Evolutionary conservation across 192 early-diverging fungal genomes (phyloP).

Genomic region (Mortierella hygrophila): DNA sequence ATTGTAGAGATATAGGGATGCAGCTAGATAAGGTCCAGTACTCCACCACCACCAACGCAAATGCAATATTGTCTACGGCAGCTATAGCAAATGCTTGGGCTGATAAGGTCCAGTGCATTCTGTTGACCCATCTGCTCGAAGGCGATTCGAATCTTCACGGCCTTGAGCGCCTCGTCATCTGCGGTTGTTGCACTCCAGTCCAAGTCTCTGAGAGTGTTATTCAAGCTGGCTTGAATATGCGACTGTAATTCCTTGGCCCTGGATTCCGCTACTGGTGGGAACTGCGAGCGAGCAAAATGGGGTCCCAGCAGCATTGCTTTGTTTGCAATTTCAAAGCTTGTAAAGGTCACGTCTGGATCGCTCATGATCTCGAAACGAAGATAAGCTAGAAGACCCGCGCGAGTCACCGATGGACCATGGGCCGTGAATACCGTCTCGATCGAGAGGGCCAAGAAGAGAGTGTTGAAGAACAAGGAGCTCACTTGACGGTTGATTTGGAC

Average conservation of each 20-base stretch:
- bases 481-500: neutral
- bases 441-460: slow-evolving; percentile 9
- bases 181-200: slow-evolving; percentile 10
- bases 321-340: slow-evolving; percentile 19
- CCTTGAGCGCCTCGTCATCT: slow-evolving; percentile 16
- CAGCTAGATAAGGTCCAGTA: slow-evolving; percentile 9
- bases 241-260: slow-evolving; percentile 16
- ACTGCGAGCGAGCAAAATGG: slow-evolving; percentile 32
- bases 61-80: slow-evolving; percentile 20
- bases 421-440: slow-evolving; percentile 40
- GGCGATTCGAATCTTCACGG: slow-evolving; percentile 11
- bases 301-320: slow-evolving; percentile 23
- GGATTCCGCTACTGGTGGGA: slow-evolving; percentile 27
- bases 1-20: neutral
- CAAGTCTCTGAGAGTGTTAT: slow-evolving; percentile 10
- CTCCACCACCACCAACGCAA: neutral
- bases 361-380: slow-evolving; percentile 40
- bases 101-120: slow-evolving; percentile 36
- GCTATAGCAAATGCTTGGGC: slow-evolving; percentile 19
- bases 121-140: slow-evolving; percentile 19
- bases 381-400: slow-evolving; percentile 24
- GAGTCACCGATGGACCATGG: slow-evolving; percentile 33
- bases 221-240: slow-evolving; percentile 17
- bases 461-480: slow-evolving; percentile 11
- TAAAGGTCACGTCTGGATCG: slow-evolving; percentile 22